Base-by-base conservation (phyloP, 495 filamentous ascomycete genomes). In the Penicillium alfredii region DNA sequence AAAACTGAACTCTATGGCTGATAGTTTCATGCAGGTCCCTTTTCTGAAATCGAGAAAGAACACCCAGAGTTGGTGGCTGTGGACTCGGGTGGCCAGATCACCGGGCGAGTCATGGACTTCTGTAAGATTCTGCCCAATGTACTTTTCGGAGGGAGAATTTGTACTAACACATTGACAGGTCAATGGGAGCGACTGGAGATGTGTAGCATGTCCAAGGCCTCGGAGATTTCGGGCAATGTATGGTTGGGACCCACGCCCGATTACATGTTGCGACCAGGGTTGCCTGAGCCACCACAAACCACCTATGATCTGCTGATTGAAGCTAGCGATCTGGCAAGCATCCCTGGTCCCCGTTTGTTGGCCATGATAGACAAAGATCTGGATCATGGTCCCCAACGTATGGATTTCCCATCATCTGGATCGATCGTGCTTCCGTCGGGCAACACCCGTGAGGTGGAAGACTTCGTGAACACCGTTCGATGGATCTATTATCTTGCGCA, bases 331-430 rank as follows among this genome's bases (percentile, higher is more conserved):
- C 54, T 87, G 5, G 88, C 88, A 6, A 71, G 71, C 35, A 66
- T 82, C 6, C 81, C 81, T 0, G 72, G 77, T 18, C 53, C 69
- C 10, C 64, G 66, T 3, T 63, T 55, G 25, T 56, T 85, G 13
- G 72, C 75, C 17, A 66, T 74, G 17, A 69, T 88, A 13, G 73
- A 77, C 21, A 71, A 68, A 23, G 64, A 76, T 18, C 66, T 83
- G 11, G 62, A 69, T 20, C 63, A 71, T 32, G 70, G 71, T 9
- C 71, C 72, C 6, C 71, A 73, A 33, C 73, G 78, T 34, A 64
- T 95, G 21, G 84, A 94, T 42, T 96, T 96, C 48, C 92, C 92
- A 3, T 90, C 87, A 1, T 95, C 88, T 8, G 92, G 92, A 6
- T 88, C 86, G 41, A 86, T 96, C 29, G 71, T 88, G 45, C 77